Evolutionary conservation across 2,329 filamentous ascomycete genomes (phyloP).

Genomic region (Didymella pinodella): DNA sequence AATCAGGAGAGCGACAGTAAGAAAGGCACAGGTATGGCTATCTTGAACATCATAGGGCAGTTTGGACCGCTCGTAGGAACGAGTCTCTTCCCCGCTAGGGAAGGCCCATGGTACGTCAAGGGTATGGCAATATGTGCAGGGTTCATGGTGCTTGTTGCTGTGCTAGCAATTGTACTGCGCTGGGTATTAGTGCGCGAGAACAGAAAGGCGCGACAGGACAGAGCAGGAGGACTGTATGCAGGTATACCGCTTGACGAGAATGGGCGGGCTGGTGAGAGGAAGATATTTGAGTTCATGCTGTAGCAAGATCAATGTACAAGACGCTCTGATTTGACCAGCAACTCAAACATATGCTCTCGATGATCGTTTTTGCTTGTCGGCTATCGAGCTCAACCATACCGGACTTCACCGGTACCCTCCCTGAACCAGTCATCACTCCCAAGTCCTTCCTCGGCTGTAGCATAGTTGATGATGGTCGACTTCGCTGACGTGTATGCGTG

Average conservation of each 20-base stretch:
- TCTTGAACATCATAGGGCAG: conserved; percentile 84
- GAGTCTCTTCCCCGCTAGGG: conserved; percentile 61
- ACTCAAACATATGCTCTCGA: not conserved
- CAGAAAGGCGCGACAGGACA: conserved; percentile 16
- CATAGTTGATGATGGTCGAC: conserved; percentile 75
- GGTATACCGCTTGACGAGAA: conserved; percentile 40
- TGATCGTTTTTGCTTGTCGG: not conserved
- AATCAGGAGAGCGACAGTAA: conserved; percentile 76
- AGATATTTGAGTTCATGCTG: conserved; percentile 43
- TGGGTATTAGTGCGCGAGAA: conserved; percentile 49
- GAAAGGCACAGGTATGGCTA: conserved; percentile 78
- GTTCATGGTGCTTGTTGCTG: conserved; percentile 58
- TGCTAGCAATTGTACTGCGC: conserved; percentile 55
- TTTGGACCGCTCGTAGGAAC: conserved; percentile 71
- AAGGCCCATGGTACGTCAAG: conserved; percentile 58
- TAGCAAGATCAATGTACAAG: conserved; percentile 15
- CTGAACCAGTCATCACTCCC: conserved; percentile 66
- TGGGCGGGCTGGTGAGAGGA: conserved; percentile 18
- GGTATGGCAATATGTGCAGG: conserved; percentile 61
- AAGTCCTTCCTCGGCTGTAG: conserved; percentile 60
- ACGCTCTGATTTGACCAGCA: not conserved
- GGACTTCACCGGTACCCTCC: conserved; percentile 59
- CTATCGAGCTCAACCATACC: conserved; percentile 60
- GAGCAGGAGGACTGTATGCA: conserved; percentile 32
- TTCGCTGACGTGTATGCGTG: conserved; percentile 61